phyloP scores from a whole-genome alignment of 2,329 filamentous ascomycete species.

The Penicillium sp. region DNA sequence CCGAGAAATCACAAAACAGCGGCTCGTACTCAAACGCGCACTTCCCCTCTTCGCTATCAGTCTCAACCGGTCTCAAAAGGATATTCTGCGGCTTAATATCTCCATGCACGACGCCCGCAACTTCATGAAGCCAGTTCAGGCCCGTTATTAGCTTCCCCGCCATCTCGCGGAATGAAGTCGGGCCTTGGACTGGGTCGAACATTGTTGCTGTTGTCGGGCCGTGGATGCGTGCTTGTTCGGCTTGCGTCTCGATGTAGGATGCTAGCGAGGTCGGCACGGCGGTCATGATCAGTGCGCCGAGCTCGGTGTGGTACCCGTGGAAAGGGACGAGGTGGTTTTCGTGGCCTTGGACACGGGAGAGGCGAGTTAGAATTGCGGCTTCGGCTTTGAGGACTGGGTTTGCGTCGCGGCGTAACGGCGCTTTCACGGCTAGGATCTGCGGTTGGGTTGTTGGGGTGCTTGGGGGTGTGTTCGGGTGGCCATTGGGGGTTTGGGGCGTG shows the following conservation, averaged over 20 bases:
- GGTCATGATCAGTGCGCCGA: conserved; percentile 43
- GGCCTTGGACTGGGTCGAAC: conserved; percentile 45
- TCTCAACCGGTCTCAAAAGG: conserved; percentile 33
- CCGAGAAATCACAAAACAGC: conserved; percentile 47
- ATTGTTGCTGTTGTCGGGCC: conserved; percentile 42
- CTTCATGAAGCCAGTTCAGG: conserved; percentile 44
- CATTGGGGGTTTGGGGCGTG: conserved; percentile 11
- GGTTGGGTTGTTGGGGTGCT: conserved; percentile 35
- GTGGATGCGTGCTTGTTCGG: conserved; percentile 25
- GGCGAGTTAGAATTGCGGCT: conserved; percentile 41
- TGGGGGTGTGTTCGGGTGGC: conserved; percentile 29
- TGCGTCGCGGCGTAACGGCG: conserved; percentile 42
- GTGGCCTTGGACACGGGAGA: conserved; percentile 33
- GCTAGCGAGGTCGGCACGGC: conserved; percentile 45
- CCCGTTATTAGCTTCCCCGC: conserved; percentile 41
- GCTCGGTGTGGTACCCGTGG: conserved; percentile 40
- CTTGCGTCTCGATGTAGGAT: conserved; percentile 40
- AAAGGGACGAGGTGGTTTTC: conserved; percentile 44
- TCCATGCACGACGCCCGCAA: conserved; percentile 44
- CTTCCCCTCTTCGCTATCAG: not conserved
- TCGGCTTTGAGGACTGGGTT: conserved; percentile 42
- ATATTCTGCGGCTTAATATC: conserved; percentile 50
- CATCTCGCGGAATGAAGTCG: conserved; percentile 39
- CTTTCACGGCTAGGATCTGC: conserved; percentile 45
- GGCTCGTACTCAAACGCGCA: conserved; percentile 37